phyloP scores from a whole-genome alignment of 805 yeast species.

The Huiozyma sinensis region DNA sequence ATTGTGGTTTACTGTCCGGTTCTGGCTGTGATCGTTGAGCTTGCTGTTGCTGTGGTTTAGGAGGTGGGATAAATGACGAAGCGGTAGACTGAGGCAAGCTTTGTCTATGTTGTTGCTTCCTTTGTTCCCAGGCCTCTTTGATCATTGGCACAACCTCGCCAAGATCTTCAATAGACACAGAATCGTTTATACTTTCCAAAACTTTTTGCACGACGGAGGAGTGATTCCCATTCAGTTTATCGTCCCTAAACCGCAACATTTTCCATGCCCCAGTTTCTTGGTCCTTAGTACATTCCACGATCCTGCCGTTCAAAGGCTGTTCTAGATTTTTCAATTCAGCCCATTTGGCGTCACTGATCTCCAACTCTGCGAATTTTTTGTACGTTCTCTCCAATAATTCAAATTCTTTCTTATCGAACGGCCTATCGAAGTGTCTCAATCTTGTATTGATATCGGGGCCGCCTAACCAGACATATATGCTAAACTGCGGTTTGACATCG shows the following conservation, averaged over 20 bases:
- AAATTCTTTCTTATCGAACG: constrained; percentile 24
- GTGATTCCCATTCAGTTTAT: constrained; percentile 82
- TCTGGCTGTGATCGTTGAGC: neutral
- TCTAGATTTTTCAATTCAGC: constrained; percentile 51
- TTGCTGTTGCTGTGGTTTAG: constrained; percentile 1
- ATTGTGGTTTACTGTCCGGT: constrained; percentile 14
- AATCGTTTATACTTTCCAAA: constrained; percentile 72
- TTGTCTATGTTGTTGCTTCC: constrained; percentile 29
- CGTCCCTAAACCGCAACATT: constrained; percentile 83
- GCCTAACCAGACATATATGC: constrained; percentile 74
- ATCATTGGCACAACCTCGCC: constrained; percentile 46
- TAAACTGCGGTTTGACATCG: constrained; percentile 64
- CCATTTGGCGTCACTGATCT: constrained; percentile 69
- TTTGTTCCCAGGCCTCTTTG: constrained; percentile 47
- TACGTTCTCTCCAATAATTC: constrained; percentile 36
- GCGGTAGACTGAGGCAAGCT: neutral
- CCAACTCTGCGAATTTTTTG: constrained; percentile 55
- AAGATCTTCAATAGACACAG: constrained; percentile 72
- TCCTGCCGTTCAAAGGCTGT: constrained; percentile 81
- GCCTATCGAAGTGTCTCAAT: constrained; percentile 21
- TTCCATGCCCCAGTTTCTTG: constrained; percentile 61
- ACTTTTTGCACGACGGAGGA: constrained; percentile 71
- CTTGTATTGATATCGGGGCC: constrained; percentile 28
- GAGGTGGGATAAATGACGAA: neutral
- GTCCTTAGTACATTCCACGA: constrained; percentile 74